These are phyloP conservation scores for Penicillium concentricum DNA, from an alignment of 2,329 filamentous ascomycete genomes.

Conservation along the genomic window DNA sequence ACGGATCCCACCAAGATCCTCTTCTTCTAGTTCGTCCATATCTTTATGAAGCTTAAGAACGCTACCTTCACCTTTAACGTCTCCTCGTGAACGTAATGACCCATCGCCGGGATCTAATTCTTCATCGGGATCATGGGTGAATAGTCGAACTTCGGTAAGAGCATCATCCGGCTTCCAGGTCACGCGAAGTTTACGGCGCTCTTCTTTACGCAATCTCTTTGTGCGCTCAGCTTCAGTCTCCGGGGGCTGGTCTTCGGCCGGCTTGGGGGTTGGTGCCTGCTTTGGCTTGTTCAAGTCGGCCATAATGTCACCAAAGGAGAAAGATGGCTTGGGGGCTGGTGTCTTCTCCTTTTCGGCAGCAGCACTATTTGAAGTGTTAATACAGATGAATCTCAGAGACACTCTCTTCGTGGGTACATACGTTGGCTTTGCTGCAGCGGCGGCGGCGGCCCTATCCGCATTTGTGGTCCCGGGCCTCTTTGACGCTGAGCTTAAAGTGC, in stretches of 20 bases:
- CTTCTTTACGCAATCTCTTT: constrained; percentile 61
- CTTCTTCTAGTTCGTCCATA: constrained; percentile 58
- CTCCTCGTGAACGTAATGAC: constrained; percentile 57
- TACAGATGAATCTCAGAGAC: not conserved
- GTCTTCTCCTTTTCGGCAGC: constrained; percentile 38
- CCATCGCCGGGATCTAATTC: constrained; percentile 60
- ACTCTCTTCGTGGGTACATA: constrained; percentile 20
- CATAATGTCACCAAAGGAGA: constrained; percentile 51
- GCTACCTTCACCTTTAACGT: constrained; percentile 58
- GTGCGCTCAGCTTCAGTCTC: constrained; percentile 61
- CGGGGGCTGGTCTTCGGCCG: constrained; percentile 52
- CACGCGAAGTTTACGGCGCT: constrained; percentile 60
- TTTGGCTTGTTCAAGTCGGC: constrained; percentile 58
- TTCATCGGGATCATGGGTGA: constrained; percentile 63
- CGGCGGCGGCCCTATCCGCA: constrained; percentile 48
- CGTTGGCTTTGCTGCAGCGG: constrained; percentile 38
- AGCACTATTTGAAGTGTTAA: constrained; percentile 27
- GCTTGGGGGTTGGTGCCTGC: constrained; percentile 51
- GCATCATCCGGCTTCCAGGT: constrained; percentile 59
- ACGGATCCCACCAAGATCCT: constrained; percentile 53
- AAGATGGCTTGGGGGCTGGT: constrained; percentile 40
- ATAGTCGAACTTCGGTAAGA: constrained; percentile 58
- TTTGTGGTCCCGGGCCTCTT: constrained; percentile 53
- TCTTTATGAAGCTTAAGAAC: constrained; percentile 53
- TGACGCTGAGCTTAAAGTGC: constrained; percentile 48